Percentiles rank a stretch among this genome's conserved stretches.
Evolutionary conservation across 1,284 basidiomycete species (phyloP).

Genomic region (Stereum hirsutum): DNA sequence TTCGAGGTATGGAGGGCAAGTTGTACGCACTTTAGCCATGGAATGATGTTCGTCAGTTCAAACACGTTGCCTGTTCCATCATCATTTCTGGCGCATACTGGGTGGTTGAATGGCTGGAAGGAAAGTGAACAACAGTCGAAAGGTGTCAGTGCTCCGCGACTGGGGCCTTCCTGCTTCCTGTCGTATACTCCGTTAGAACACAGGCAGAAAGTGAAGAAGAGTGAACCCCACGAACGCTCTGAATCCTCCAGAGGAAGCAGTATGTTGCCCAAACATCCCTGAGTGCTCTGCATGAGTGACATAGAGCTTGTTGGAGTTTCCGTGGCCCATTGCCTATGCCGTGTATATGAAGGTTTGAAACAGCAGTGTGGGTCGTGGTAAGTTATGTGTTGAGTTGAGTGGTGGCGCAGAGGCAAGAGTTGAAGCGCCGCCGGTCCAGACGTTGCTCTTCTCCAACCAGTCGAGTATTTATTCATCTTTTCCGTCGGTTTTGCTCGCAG

Average conservation of each 20-base stretch:
- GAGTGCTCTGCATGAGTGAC: constrained; percentile 81
- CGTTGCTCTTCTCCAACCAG: no score
- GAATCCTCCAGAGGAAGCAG: constrained; percentile 63
- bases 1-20: constrained; percentile 1
- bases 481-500: no score
- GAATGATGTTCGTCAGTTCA: constrained; percentile 84
- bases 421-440: no score
- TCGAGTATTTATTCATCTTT: no score
- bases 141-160: constrained; percentile 58
- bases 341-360: background rate
- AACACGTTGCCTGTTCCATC: constrained; percentile 80
- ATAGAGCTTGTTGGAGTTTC: constrained; percentile 79
- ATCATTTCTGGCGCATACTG: constrained; percentile 77
- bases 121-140: constrained; percentile 92
- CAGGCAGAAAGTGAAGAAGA: constrained; percentile 2
- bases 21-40: constrained; percentile 80
- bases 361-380: no score
- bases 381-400: no score
- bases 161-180: constrained; percentile 60
- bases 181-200: constrained; percentile 3
- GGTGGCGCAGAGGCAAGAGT: no score
- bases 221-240: constrained; percentile 40
- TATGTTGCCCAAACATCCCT: constrained; percentile 69
- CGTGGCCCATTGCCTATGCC: constrained; percentile 76
- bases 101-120: constrained; percentile 84